Base-by-base conservation (phyloP, 192 early-diverging fungal genomes). In the Backusella macrospora region DNA sequence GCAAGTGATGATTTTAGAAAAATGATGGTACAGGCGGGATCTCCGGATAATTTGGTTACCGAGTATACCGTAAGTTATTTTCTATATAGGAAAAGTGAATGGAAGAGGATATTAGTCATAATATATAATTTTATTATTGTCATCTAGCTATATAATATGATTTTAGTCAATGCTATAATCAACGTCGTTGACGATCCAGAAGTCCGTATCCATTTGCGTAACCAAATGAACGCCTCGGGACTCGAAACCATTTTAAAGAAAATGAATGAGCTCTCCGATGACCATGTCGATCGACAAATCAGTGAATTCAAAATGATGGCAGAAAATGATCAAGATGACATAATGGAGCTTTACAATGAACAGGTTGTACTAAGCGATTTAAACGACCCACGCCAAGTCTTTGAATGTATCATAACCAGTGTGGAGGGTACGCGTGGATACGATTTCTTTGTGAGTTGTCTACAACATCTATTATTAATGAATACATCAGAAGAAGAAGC, bases 181-280 rank as follows among this genome's bases (percentile, higher is more conserved):
- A 88, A 88, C 62, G 90, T 92, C 7, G 86, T 89, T 7, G 90
- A 92, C 66, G 92, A 94, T 71, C 84, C 92, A 38, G 91, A 92
- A 46, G 78, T 91, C 71, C 85, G 92, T 52, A 86, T 90, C 42
- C 90, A 94, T 68, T 81, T 91, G 62, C 84, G 92, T 69, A 91
- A 90, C 74, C 90, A 92, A 78, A 73, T 94, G 67, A 86, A 90
- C 10, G 88, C 86, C 2, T 88, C 87, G 44, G 92, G 92, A 4
- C 77, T 92, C 44, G 78, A 86, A 18, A 83, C 86, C 7, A 90
- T 92, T 40, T 83, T 92, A 62, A 84, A 86, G 26, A 78, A 84
- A n/a, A 85, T 88, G 74, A 76, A 80, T 18, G 81, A 84, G 37
- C 78, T 83, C 34, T 76, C 78, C 44, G 81, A 84, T 68, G 81